phyloP scores from a whole-genome alignment of 805 yeast species.

The Saccharomycopsis sp. region DNA sequence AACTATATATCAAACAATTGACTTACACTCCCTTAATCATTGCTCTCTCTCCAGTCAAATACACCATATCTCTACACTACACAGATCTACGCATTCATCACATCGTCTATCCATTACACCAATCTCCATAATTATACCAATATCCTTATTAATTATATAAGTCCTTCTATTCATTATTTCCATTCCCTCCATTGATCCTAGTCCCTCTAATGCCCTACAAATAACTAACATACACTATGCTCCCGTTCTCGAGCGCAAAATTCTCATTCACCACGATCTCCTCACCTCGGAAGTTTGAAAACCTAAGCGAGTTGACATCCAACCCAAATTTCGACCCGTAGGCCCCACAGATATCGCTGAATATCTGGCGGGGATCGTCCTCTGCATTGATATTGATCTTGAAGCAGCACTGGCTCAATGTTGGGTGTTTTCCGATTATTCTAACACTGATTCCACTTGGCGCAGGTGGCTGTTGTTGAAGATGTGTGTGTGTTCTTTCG shows the following conservation, averaged over 20 bases:
- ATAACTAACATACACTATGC: neutral
- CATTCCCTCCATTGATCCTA: too few relatives aligned
- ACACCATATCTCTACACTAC: too few relatives aligned
- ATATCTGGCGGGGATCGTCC: constrained; percentile 5
- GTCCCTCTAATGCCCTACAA: neutral
- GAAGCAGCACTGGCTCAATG: constrained; percentile 18
- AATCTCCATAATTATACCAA: too few relatives aligned
- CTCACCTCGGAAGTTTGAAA: constrained; percentile 16
- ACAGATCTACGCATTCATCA: too few relatives aligned
- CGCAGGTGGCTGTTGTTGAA: neutral
- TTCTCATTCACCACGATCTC: neutral
- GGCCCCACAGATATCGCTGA: constrained; percentile 10
- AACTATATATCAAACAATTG: too few relatives aligned
- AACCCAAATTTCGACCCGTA: constrained; percentile 14
- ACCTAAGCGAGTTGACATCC: constrained; percentile 1
- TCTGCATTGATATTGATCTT: constrained; percentile 8
- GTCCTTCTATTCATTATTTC: too few relatives aligned
- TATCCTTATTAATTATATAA: too few relatives aligned
- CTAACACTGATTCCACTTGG: constrained; percentile 4
- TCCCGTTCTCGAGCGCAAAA: neutral
- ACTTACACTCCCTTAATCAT: too few relatives aligned
- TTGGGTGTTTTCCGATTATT: constrained; percentile 14
- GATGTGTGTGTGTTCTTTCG: neutral
- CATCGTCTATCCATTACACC: too few relatives aligned
- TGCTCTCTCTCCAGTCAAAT: too few relatives aligned